Evolutionary conservation across 2,329 filamentous ascomycete genomes (phyloP).

Genomic region (Capronia coronata): DNA sequence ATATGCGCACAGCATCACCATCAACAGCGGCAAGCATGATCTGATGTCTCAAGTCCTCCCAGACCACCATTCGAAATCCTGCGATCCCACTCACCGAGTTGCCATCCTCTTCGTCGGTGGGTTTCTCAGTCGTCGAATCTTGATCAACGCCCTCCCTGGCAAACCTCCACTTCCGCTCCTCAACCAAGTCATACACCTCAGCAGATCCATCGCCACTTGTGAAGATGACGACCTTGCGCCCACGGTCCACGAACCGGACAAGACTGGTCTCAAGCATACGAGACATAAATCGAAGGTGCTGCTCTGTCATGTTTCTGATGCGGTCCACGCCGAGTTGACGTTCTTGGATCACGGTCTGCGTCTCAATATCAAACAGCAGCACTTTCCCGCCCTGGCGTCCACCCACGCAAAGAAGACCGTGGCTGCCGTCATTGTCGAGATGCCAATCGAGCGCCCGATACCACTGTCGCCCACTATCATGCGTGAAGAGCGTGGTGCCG

Average conservation of each 20-base stretch:
- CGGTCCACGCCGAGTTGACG: constrained; percentile 1
- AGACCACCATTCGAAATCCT: neutral
- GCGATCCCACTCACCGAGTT: neutral
- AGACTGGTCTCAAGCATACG: neutral
- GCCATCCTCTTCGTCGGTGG: neutral
- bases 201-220: constrained; percentile 1
- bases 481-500: constrained; percentile 2
- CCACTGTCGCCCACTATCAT: neutral
- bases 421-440: neutral
- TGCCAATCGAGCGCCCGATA: constrained; percentile 3
- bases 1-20: constrained; percentile 1
- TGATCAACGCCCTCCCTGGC: constrained; percentile 1
- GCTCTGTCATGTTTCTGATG: neutral
- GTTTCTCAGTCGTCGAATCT: neutral
- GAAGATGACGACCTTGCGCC: constrained; percentile 2
- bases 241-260: constrained; percentile 1
- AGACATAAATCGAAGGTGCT: neutral
- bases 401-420: neutral
- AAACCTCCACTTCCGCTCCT: constrained; percentile 4
- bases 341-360: constrained; percentile 2
- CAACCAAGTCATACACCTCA: constrained; percentile 4
- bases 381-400: neutral
- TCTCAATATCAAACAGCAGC: neutral
- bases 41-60: constrained; percentile 1
- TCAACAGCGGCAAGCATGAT: constrained; percentile 3